A percentile compares a stretch with the other conserved stretches of the same genome.
Evolutionary conservation across 352 stramenopile genomes (phyloP).

Genomic region (Pythium monospermum): DNA sequence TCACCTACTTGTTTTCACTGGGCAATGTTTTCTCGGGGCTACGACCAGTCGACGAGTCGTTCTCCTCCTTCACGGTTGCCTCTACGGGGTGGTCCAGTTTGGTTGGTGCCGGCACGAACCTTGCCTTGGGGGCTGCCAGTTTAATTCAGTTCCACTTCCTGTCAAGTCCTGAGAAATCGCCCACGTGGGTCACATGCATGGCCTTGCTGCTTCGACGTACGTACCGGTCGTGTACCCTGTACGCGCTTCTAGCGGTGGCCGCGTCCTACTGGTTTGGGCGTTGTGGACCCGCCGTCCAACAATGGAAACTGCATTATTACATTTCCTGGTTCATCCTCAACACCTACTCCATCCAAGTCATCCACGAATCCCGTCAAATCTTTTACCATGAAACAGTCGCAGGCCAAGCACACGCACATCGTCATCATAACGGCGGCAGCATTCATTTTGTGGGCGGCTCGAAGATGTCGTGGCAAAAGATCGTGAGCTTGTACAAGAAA

Average conservation of each 20-base stretch:
- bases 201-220: too few relatives aligned
- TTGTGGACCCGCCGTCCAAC: background rate
- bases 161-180: too few relatives aligned
- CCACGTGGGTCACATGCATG: too few relatives aligned
- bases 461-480: background rate
- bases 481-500: background rate
- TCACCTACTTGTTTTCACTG: background rate
- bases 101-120: background rate
- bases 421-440: too few relatives aligned
- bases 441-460: too few relatives aligned
- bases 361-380: constrained; percentile 1
- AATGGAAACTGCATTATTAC: constrained; percentile 12
- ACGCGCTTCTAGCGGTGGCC: background rate
- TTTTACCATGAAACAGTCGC: constrained; percentile 11
- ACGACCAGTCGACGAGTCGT: background rate
- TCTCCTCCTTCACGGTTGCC: background rate
- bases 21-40: background rate
- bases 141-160: too few relatives aligned
- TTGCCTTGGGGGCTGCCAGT: too few relatives aligned
- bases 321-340: constrained; percentile 2
- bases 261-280: background rate
- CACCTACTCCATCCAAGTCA: background rate
- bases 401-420: constrained; percentile 1
- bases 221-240: background rate
- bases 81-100: background rate